A percentile compares a stretch with the other conserved stretches of the same genome.
phyloP scores from a whole-genome alignment of 176 grass and related monocot species.

The Thinopyrum elongatum region DNA sequence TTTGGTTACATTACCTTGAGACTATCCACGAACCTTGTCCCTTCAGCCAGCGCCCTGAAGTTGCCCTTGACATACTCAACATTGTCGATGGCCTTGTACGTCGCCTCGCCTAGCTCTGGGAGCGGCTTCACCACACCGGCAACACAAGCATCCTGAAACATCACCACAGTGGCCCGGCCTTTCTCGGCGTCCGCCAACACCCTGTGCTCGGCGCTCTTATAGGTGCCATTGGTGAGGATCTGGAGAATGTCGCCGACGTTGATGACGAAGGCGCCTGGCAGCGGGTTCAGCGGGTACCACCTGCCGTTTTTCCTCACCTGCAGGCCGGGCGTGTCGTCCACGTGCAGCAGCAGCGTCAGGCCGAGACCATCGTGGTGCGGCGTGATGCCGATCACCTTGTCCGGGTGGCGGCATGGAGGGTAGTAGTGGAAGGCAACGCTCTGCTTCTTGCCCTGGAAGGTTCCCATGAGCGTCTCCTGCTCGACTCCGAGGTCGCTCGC shows the following conservation, averaged over 20 bases:
- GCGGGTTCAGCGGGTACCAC: slow-evolving; percentile 12
- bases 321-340: not conserved
- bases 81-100: not conserved
- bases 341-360: slow-evolving; percentile 12
- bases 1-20: not conserved
- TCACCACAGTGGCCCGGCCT: not conserved
- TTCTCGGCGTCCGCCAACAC: not conserved
- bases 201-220: slow-evolving; percentile 25
- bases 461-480: not conserved
- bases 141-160: not conserved
- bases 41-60: not conserved
- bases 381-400: slow-evolving; percentile 17
- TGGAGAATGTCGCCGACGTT: slow-evolving; percentile 23
- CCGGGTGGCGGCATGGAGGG: not conserved
- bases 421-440: not conserved
- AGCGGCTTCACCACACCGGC: not conserved
- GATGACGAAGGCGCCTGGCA: slow-evolving; percentile 15
- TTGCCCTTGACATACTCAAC: not conserved
- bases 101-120: not conserved
- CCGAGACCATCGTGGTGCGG: not conserved
- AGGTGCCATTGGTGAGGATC: slow-evolving; percentile 9
- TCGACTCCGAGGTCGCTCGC: not conserved
- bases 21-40: not conserved
- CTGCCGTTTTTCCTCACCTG: slow-evolving; percentile 13
- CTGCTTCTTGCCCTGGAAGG: not conserved